Evolutionary conservation across 495 filamentous ascomycete genomes (phyloP).

Genomic region (Astrothelium subdiscretum): DNA sequence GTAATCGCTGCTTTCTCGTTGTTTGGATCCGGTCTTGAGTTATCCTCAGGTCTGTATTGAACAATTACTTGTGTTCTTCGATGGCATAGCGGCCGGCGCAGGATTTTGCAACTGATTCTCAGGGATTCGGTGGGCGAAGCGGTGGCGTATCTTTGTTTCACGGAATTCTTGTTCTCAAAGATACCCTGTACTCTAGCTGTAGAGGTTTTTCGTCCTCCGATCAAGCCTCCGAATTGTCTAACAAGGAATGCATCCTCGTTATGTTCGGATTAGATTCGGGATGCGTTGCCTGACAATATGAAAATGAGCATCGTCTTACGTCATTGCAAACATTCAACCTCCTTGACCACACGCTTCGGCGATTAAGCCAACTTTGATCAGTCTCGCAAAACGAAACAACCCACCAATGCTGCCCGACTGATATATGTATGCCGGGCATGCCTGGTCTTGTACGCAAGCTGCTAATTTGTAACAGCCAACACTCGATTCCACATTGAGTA

Average conservation of each 20-base stretch:
- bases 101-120: neutral
- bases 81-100: neutral
- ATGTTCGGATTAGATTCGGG: too few relatives aligned
- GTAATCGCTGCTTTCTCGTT: neutral
- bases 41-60: neutral
- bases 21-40: neutral
- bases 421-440: constrained; percentile 2
- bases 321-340: neutral
- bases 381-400: neutral
- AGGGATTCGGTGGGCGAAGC: neutral
- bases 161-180: neutral
- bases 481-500: neutral
- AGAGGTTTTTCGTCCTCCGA: too few relatives aligned
- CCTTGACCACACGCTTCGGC: too few relatives aligned
- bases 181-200: neutral
- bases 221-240: too few relatives aligned
- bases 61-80: neutral
- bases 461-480: constrained; percentile 4
- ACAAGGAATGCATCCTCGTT: too few relatives aligned
- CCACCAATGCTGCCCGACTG: neutral
- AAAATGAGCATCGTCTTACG: too few relatives aligned
- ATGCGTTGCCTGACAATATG: neutral
- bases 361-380: too few relatives aligned
- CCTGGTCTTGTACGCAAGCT: constrained; percentile 9
- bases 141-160: neutral